Evolutionary conservation across 2,329 filamentous ascomycete species (phyloP).

Genomic region (Plenodomus biglobosus): DNA sequence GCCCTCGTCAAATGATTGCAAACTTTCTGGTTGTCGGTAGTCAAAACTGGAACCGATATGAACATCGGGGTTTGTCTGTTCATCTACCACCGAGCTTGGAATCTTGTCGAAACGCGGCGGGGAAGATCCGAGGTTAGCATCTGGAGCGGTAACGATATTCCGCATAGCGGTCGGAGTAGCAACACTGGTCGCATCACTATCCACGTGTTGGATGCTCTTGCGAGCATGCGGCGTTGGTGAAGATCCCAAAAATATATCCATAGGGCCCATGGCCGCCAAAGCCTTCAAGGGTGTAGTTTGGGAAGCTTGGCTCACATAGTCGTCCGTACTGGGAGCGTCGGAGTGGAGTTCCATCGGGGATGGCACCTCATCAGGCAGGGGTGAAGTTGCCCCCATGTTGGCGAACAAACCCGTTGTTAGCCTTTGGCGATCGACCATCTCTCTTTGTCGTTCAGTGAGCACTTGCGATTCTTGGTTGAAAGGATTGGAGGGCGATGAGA

Average conservation of each 20-base stretch:
- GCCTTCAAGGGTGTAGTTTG: conserved; percentile 31
- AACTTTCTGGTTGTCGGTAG: conserved; percentile 16
- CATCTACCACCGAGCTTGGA: neutral
- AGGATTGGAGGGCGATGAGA: conserved; percentile 57
- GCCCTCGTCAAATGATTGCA: conserved; percentile 35
- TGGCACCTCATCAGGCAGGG: conserved; percentile 13
- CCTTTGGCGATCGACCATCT: conserved; percentile 72
- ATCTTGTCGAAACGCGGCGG: conserved; percentile 36
- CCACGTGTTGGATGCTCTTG: conserved; percentile 25
- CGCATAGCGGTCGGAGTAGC: conserved; percentile 34
- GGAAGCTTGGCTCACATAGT: conserved; percentile 22
- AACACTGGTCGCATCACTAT: conserved; percentile 30
- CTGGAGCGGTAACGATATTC: conserved; percentile 17
- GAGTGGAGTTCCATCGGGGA: conserved; percentile 36
- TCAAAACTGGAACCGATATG: conserved; percentile 25
- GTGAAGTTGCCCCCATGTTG: conserved; percentile 51
- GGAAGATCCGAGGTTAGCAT: conserved; percentile 40
- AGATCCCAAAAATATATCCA: conserved; percentile 41
- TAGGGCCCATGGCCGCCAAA: conserved; percentile 33
- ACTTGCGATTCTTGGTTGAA: conserved; percentile 64
- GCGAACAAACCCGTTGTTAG: conserved; percentile 67
- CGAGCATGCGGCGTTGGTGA: conserved; percentile 42
- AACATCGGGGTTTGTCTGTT: conserved; percentile 3
- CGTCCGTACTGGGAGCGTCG: conserved; percentile 29
- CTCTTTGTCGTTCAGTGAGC: conserved; percentile 76